phyloP scores from a whole-genome alignment of 2,329 filamentous ascomycete genomes.

The Verticillium albo-atrum region DNA sequence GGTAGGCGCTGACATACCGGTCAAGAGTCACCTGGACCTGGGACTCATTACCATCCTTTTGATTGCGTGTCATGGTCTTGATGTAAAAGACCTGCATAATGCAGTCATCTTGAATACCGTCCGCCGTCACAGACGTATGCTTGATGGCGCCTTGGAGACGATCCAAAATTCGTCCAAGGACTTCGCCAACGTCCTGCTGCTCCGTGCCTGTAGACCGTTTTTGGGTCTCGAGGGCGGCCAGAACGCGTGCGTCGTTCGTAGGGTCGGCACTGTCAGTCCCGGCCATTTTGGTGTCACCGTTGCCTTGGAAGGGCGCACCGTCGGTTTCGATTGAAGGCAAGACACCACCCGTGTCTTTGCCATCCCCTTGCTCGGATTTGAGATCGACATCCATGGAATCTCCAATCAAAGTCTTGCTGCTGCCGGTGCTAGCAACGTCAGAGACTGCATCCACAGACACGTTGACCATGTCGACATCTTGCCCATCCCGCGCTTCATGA shows the following conservation, averaged over 20 bases:
- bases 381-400: constrained; percentile 17
- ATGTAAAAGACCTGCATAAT: constrained; percentile 70
- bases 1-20: constrained; percentile 57
- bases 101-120: constrained; percentile 75
- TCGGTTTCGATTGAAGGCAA: neutral
- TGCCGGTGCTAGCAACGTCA: constrained; percentile 42
- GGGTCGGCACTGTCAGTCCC: constrained; percentile 18
- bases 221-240: constrained; percentile 39
- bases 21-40: constrained; percentile 45
- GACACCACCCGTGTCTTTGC: neutral
- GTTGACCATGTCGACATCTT: constrained; percentile 29
- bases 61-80: constrained; percentile 39
- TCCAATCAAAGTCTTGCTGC: constrained; percentile 49
- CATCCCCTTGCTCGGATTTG: constrained; percentile 1
- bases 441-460: constrained; percentile 23
- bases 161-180: constrained; percentile 88
- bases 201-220: constrained; percentile 49
- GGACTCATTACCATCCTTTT: constrained; percentile 23
- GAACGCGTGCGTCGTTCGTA: constrained; percentile 39
- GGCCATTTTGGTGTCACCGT: constrained; percentile 22
- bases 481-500: neutral
- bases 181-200: constrained; percentile 95
- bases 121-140: constrained; percentile 55
- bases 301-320: neutral
- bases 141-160: constrained; percentile 86